Evolutionary conservation across 148 eudicot genomes (phyloP), one percentile per base, ranked within the genome.

Genomic region (Chenopodium suecicum): DNA sequence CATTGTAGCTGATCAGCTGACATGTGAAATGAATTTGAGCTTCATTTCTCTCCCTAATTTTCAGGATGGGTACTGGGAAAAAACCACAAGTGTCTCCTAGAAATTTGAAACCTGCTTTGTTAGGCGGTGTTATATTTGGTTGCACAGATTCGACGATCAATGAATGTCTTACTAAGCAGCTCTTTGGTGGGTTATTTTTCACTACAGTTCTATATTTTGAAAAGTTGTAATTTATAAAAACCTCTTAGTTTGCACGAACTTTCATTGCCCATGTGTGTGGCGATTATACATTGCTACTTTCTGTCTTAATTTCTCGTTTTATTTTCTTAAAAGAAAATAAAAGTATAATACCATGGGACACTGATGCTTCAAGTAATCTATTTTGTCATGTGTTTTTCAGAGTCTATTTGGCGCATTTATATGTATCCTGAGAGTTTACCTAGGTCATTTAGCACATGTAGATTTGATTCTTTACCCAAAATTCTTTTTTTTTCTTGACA

Each of bases 101-200:
- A 87, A 88, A 91, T 80, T 81, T 95, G 87, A 76, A 73, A 32
- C 90, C 89, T 82, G 84, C 52, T 70, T 81, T 88, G 6, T 91
- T 95, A 62, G 98, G 94, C 13, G 94, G 97, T 31, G 94, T 93
- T 44, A 86, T 95, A 82, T 95, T 92, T 88, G 97, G 98, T 79
- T 88, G 92, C 92, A 93, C 89, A 25, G 82, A 84, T 17, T 76
- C 29, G 71, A 93, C 97, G 32, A 87, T 89, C 20, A 67, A 86
- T 44, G 97, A 93, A 86, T 93, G 99, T 83, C 92, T 91, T 60
- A 48, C 68, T 25, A 93, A 90, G 78, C 92, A 95, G 83, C 90
- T 95, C 11, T 93, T 95, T 74, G 98, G 98, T 95, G 58, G 80
- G 98, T 89, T 75, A 50, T 75, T 72, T 58, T 52, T 14, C 44